These are phyloP conservation scores for Macroventuria anomochaeta DNA, from an alignment of 2,329 filamentous ascomycete species.

Conservation along the genomic window DNA sequence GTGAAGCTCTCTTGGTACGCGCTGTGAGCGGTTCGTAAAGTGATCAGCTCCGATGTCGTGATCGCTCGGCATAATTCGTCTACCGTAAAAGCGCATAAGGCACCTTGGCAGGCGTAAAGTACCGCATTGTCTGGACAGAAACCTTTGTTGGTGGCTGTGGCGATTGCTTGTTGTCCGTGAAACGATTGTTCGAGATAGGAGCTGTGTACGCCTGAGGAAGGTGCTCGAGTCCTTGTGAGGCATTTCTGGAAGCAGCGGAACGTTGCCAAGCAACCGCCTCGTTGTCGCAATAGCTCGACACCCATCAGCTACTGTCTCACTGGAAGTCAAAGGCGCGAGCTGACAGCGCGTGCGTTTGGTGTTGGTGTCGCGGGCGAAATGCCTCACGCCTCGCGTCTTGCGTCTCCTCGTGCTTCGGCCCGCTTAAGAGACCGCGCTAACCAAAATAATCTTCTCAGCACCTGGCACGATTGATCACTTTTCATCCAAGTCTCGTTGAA, in stretches of 20 bases:
- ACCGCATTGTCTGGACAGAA: conserved; percentile 4
- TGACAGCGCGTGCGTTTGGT: not conserved
- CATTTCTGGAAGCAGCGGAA: not conserved
- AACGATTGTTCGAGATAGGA: not conserved
- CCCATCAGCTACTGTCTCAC: not conserved
- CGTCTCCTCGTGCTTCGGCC: not conserved
- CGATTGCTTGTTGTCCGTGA: conserved; percentile 3
- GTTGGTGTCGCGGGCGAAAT: too few relatives aligned
- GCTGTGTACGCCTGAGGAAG: conserved; percentile 1
- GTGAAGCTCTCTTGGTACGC: conserved; percentile 31
- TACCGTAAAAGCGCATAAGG: conserved; percentile 17
- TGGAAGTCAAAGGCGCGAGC: not conserved
- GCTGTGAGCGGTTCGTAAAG: conserved; percentile 18
- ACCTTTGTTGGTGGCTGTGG: conserved; percentile 10
- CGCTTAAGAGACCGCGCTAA: not conserved
- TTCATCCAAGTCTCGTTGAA: not conserved
- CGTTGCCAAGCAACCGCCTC: not conserved
- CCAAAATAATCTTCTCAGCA: not conserved
- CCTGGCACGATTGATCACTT: not conserved
- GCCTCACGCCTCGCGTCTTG: too few relatives aligned
- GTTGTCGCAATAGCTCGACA: not conserved
- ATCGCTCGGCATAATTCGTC: conserved; percentile 33
- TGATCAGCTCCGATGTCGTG: conserved; percentile 33
- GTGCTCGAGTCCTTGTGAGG: not conserved
- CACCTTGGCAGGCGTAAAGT: conserved; percentile 11